Base-by-base conservation (phyloP, 129 eudicot genomes). In the Arctium lappa region DNA sequence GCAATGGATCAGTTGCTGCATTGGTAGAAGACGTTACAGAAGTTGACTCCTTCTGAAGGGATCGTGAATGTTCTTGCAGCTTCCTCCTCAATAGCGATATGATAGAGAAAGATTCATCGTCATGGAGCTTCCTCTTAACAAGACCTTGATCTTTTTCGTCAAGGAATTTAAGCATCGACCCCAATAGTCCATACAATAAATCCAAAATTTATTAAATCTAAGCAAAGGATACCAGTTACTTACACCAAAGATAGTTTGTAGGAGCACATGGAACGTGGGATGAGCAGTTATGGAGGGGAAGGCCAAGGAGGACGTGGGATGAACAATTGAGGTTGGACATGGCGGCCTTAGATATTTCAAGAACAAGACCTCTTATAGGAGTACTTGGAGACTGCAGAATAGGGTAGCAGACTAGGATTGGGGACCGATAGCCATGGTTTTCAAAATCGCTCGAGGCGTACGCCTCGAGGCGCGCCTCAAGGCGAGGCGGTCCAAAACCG, bases 21-120 rank as follows among this genome's bases (percentile, higher is more conserved):
- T 63, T 77, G 77, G 89, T 82, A 65, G 89, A 89, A 84, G 91
- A 86, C 72, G 82, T 82, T 76, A 83, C 81, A 71, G 76, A 31
- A 62, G 86, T 77, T 11, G 97, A 86, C 63, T 85, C 88, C 81
- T 83, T 83, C 33, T 76, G 85, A 63, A 77, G 76, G 37, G 73
- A 78, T 75, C 40, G 84, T 69, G 85, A 82, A 75, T 83, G 89
- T 75, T 89, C 91, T 70, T 86, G 85, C 84, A 88, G 76, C 73
- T 86, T 90, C 77, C 86, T 92, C 88, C 89, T 91, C 76, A 93
- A 69, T 9, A 87, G 27, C 8, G 85, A 85, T 69, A 88, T 32
- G 50, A 88, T 81, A 60, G 89, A 87, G 39, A 77, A 77, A 68
- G 89, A 89, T 11, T 89, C 93, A 85, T 84, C 80, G 5, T 79